These are phyloP conservation scores for Cyclostephanos invisitatus DNA, from an alignment of 108 stramenopile species.

Conservation along the genomic window DNA sequence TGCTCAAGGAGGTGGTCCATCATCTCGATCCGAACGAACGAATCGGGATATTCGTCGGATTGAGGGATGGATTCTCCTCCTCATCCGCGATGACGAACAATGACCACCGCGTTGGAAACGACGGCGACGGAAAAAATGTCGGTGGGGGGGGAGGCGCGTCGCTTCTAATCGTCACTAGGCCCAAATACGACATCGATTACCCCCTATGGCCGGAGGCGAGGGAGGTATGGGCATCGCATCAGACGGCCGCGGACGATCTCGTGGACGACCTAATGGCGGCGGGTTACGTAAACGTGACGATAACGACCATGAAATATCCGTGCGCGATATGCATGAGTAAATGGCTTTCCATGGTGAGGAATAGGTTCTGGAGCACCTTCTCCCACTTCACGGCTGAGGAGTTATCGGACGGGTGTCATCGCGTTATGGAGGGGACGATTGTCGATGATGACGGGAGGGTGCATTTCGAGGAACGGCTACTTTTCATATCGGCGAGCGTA, in stretches of 20 bases:
- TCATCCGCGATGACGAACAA: background rate
- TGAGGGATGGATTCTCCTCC: slow-evolving; percentile 10
- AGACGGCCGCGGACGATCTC: slow-evolving; percentile 48
- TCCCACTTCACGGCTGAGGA: slow-evolving; percentile 62
- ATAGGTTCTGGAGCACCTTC: slow-evolving; percentile 77
- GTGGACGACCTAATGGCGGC: slow-evolving; percentile 42
- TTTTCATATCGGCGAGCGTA: slow-evolving; percentile 54
- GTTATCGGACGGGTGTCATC: slow-evolving; percentile 50
- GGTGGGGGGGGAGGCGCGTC: slow-evolving; percentile 12
- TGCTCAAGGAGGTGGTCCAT: slow-evolving; percentile 66
- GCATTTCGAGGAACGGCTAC: slow-evolving; percentile 68
- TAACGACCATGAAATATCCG: slow-evolving; percentile 47
- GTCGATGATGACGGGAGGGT: slow-evolving; percentile 51
- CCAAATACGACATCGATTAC: slow-evolving; percentile 71
- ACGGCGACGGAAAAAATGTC: background rate
- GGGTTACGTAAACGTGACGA: slow-evolving; percentile 47
- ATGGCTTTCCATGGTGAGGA: slow-evolving; percentile 61
- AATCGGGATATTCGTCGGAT: slow-evolving; percentile 50
- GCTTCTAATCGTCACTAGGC: slow-evolving; percentile 63
- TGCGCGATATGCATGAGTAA: slow-evolving; percentile 42
- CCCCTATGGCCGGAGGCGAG: slow-evolving; percentile 65
- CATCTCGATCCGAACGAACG: slow-evolving; percentile 49
- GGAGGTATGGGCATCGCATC: slow-evolving; percentile 63
- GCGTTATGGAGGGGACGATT: slow-evolving; percentile 24
- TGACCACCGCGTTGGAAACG: background rate